Evolutionary conservation across 345 rosid species (phyloP).

Genomic region (Draba incana): DNA sequence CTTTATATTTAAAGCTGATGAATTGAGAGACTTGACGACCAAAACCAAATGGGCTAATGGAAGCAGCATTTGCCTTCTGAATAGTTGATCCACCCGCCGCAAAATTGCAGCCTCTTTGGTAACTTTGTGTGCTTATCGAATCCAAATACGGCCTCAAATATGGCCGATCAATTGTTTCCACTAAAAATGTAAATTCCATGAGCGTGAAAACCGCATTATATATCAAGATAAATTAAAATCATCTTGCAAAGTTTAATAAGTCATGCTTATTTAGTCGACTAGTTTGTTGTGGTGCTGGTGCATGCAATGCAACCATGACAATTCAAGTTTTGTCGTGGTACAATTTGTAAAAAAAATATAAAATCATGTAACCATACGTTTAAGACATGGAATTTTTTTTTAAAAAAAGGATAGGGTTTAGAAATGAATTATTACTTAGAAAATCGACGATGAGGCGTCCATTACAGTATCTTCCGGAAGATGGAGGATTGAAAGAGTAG

Average conservation of each 20-base stretch:
- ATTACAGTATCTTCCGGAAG: constrained; percentile 49
- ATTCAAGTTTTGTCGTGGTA: background rate
- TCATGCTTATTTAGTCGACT: constrained; percentile 5
- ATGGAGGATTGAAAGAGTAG: constrained; percentile 47
- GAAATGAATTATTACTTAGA: constrained; percentile 38
- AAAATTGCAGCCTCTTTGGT: constrained; percentile 41
- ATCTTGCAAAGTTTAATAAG: background rate
- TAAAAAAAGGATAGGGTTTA: background rate
- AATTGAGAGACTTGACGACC: constrained; percentile 52
- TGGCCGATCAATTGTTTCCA: constrained; percentile 37
- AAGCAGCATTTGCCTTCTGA: constrained; percentile 44
- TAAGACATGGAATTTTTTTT: background rate
- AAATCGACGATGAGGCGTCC: constrained; percentile 65
- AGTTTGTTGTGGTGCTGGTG: constrained; percentile 12
- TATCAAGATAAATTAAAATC: background rate
- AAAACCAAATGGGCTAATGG: constrained; percentile 41
- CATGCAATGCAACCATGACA: background rate
- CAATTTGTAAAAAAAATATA: background rate
- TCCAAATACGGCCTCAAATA: constrained; percentile 50
- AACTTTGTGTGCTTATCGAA: constrained; percentile 38
- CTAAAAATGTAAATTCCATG: constrained; percentile 25
- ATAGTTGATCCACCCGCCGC: constrained; percentile 44
- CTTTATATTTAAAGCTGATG: constrained; percentile 48
- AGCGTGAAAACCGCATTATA: constrained; percentile 10
- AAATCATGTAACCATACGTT: background rate